These are phyloP conservation scores for Lachancea kluyveri DNA, from an alignment of 805 yeast genomes.

Conservation along the genomic window DNA sequence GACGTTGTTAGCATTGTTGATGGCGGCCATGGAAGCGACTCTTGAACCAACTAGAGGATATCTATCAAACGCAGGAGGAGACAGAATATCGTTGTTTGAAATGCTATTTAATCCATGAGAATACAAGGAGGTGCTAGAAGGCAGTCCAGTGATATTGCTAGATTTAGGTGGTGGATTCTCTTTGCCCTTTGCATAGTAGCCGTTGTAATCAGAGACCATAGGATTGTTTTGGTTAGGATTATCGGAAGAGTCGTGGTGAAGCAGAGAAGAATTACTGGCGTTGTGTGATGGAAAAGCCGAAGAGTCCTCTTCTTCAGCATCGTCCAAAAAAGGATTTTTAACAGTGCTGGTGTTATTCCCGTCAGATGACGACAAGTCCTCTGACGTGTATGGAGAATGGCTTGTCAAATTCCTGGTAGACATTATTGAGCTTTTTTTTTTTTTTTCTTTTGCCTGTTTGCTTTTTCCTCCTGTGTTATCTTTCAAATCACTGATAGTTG, in stretches of 20 bases:
- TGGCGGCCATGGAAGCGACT: slow-evolving; percentile 43
- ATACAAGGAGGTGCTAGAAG: slow-evolving; percentile 10
- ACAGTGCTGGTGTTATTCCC: no score
- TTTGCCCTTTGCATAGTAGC: slow-evolving; percentile 26
- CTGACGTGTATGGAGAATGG: slow-evolving; percentile 1
- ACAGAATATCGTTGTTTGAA: slow-evolving; percentile 19
- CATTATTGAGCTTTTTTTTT: slow-evolving; percentile 4
- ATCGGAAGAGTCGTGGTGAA: slow-evolving; percentile 5
- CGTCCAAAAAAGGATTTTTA: slow-evolving; percentile 12
- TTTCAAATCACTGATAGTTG: no score
- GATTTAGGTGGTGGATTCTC: slow-evolving; percentile 1
- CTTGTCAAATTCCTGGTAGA: slow-evolving; percentile 21
- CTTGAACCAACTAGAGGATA: slow-evolving; percentile 59
- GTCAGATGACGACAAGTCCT: slow-evolving; percentile 1
- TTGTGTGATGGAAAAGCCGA: slow-evolving; percentile 8
- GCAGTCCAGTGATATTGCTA: slow-evolving; percentile 7
- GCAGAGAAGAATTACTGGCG: slow-evolving; percentile 10
- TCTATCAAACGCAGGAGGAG: slow-evolving; percentile 58
- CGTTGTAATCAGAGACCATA: slow-evolving; percentile 24
- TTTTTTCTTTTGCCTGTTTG: no score
- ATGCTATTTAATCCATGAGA: slow-evolving; percentile 10
- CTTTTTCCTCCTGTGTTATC: no score
- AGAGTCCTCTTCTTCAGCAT: slow-evolving; percentile 10
- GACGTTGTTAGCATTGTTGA: slow-evolving; percentile 23
- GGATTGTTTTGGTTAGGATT: not conserved